Base-by-base conservation (phyloP, 2,329 filamentous ascomycete species). In the Fusarium pininemorale region DNA sequence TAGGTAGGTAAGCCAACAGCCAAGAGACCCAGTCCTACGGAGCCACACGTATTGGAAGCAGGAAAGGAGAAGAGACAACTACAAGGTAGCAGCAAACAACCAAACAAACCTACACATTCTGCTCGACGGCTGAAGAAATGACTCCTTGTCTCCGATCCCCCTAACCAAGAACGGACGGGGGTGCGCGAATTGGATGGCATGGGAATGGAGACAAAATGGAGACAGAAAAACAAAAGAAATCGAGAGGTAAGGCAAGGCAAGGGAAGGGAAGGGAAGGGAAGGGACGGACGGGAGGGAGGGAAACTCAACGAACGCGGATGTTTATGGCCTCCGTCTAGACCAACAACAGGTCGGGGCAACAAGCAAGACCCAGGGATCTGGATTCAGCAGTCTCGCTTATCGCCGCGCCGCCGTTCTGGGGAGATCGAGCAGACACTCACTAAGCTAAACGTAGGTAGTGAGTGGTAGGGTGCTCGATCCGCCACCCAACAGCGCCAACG, bases 331-430 rank as follows among this genome's bases (percentile, higher is more conserved):
- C 65, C 50, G 54, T 37, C 58, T 38, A 45, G 62, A 35, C 45
- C 41, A 38, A 42, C 28, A 48, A 24, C 44, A 69, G 30, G 22
- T n/a, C 44, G 13, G 26, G 18, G 18, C 32, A 51, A 62, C 45
- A 45, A 60, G 75, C 39, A 45, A 61, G 75, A 75, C 78, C 79
- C 79, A 77, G 73, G 71, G 79, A 80, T 80, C 79, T 80, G 79
- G 79, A 66, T 76, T 70, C 73, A 79, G 76, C 70, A 69, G 67
- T 71, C 77, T 80, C 79, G 79, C 79, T 80, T 80, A 80, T 80
- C 79, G 79, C 57, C 79, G 79, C 79, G 79, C 57, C 79, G 79
- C 59, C 70, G 62, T 69, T 73, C 57, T 62, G 67, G 62, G 69
- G 69, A 67, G 72, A 71, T 74, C 70, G 66, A 71, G 54, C 32